Percentiles rank a stretch among this genome's conserved stretches.
Evolutionary conservation across 805 yeast genomes (phyloP).

Genomic region (Ogataea nitratoaversa): DNA sequence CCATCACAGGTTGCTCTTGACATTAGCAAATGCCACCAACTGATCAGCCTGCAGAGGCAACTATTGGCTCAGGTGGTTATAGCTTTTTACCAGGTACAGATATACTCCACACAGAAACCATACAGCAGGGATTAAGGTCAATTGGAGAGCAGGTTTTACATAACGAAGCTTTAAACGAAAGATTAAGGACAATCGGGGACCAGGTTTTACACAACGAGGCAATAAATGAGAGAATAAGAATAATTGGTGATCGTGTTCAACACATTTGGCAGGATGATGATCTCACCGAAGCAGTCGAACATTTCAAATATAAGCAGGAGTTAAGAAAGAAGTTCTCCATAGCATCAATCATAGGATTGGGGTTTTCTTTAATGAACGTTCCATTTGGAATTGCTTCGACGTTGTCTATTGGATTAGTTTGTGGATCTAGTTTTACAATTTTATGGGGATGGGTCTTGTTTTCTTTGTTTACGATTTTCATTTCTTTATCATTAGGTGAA

Average conservation of each 20-base stretch:
- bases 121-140: slow-evolving; percentile 3
- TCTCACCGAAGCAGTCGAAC: slow-evolving; percentile 56
- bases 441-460: slow-evolving; percentile 72
- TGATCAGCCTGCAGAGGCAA: not conserved
- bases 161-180: slow-evolving; percentile 13
- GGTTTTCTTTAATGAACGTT: slow-evolving; percentile 78
- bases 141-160: slow-evolving; percentile 2
- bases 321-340: slow-evolving; percentile 65
- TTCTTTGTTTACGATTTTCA: slow-evolving; percentile 56
- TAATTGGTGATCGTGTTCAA: slow-evolving; percentile 26
- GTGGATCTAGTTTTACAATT: slow-evolving; percentile 76
- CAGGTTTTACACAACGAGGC: slow-evolving; percentile 20
- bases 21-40: not conserved
- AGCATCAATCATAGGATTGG: slow-evolving; percentile 69
- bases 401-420: slow-evolving; percentile 62
- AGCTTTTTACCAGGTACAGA: not conserved
- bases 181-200: slow-evolving; percentile 23
- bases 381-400: slow-evolving; percentile 76
- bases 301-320: slow-evolving; percentile 70
- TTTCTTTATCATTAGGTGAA: slow-evolving; percentile 72
- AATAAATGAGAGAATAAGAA: slow-evolving; percentile 19
- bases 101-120: not conserved
- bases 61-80: not conserved
- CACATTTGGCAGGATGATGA: slow-evolving; percentile 39
- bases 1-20: no score